Conservation (phyloP, 78 protist genomes). For the Emiliania huxleyi region DNA sequence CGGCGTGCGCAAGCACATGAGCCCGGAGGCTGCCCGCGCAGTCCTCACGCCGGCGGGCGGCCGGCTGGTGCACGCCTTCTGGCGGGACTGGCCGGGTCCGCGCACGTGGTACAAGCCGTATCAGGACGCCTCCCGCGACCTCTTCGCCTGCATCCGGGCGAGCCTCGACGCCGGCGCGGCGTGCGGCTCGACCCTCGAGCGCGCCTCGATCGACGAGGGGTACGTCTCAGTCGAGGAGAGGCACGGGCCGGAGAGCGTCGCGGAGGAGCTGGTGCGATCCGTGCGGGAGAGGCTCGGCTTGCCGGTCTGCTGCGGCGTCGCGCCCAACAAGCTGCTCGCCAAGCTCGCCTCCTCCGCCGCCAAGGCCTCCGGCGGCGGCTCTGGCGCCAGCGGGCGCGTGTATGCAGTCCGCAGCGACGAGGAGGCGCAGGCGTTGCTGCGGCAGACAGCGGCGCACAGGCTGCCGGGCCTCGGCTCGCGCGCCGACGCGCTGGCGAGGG, state of each 20-base stretch:
- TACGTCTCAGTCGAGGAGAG: background rate
- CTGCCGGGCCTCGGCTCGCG: background rate
- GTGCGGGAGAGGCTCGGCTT: background rate
- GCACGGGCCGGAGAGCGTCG: background rate
- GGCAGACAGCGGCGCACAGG: background rate
- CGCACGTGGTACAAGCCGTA: slow-evolving; percentile 2
- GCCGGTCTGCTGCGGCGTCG: background rate
- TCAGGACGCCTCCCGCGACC: background rate
- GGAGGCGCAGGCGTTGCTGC: background rate
- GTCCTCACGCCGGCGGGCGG: background rate
- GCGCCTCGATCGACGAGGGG: slow-evolving; percentile 3
- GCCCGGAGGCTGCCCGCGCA: background rate
- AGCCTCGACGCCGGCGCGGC: background rate
- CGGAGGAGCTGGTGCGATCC: too few species aligned
- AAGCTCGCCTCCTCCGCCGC: background rate
- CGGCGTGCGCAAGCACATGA: background rate
- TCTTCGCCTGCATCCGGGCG: background rate
- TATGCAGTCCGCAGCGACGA: background rate
- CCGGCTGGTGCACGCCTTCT: slow-evolving; percentile 5
- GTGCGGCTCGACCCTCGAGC: background rate
- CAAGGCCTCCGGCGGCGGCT: background rate
- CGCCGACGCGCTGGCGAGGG: background rate
- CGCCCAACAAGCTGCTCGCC: background rate
- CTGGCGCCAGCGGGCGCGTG: background rate
- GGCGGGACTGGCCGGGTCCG: slow-evolving; percentile 19